These are phyloP conservation scores for Plantago rigida DNA, from an alignment of 305 asterid species.

Conservation along the genomic window DNA sequence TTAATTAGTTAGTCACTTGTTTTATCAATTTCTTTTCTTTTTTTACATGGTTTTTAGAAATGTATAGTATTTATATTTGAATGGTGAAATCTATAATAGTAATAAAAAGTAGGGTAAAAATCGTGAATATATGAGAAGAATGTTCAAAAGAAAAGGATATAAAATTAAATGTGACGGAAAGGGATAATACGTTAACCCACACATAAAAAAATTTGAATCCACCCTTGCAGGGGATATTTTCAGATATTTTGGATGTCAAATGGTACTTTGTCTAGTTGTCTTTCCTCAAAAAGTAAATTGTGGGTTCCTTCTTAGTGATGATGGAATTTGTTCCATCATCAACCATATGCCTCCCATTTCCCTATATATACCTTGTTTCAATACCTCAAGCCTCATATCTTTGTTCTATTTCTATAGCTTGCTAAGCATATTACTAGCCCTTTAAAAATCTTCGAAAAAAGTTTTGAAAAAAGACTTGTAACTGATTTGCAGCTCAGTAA, in stretches of 20 bases:
- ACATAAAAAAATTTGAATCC: no score
- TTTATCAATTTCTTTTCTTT: no score
- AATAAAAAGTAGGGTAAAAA: no score
- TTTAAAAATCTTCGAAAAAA: not conserved
- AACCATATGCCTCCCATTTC: conserved; percentile 11
- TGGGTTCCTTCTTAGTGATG: conserved; percentile 21
- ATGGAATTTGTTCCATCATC: conserved; percentile 29
- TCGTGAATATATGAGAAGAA: no score
- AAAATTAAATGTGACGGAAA: no score
- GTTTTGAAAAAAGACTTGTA: not conserved
- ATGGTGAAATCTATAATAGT: no score
- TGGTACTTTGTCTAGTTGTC: conserved; percentile 6
- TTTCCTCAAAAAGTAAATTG: not conserved
- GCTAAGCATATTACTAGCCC: not conserved
- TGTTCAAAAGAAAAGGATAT: no score
- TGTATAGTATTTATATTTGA: no score
- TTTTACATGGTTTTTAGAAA: no score
- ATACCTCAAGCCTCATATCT: not conserved
- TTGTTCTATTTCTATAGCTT: conserved; percentile 8
- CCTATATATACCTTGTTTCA: conserved; percentile 25
- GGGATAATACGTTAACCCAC: no score
- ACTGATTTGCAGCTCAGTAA: conserved; percentile 10
- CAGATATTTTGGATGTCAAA: not conserved
- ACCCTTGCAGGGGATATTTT: no score
- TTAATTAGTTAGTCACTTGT: no score